Conservation (phyloP, 371 early-diverging fungal species). For the Rhizomucor pusillus region DNA sequence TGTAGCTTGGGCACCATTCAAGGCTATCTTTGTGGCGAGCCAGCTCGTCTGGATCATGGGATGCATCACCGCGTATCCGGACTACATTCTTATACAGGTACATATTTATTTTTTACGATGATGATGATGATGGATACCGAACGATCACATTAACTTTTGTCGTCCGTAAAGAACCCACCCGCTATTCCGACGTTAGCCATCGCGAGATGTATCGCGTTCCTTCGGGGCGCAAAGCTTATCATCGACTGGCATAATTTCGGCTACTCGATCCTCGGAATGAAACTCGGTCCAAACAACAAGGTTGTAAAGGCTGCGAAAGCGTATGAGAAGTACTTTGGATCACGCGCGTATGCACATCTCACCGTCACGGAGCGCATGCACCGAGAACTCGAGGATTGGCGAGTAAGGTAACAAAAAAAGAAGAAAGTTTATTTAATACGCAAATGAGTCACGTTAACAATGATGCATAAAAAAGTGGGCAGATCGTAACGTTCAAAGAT, state of each 20-base stretch:
- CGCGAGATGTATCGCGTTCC: conserved; percentile 59
- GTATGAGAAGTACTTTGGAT: conserved; percentile 78
- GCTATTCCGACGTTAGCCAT: conserved; percentile 89
- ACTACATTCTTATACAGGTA: conserved; percentile 86
- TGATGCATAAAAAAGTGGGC: conserved; percentile 52
- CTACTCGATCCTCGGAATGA: conserved; percentile 79
- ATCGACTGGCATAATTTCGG: conserved; percentile 99
- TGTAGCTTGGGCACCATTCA: conserved; percentile 65
- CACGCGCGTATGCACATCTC: conserved; percentile 75
- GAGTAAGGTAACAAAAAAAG: conserved; percentile 46
- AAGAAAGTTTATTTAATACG: not conserved
- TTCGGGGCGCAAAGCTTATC: conserved; percentile 68
- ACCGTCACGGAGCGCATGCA: conserved; percentile 90
- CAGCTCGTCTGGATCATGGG: conserved; percentile 49
- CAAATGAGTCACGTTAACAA: not conserved
- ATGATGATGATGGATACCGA: no score
- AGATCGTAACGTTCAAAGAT: conserved; percentile 69
- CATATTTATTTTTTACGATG: not conserved
- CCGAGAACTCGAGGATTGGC: conserved; percentile 62
- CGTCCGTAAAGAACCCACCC: conserved; percentile 82
- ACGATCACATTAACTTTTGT: no score
- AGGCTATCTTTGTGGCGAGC: conserved; percentile 46
- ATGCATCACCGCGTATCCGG: conserved; percentile 48
- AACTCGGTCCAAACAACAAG: conserved; percentile 55
- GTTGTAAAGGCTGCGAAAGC: conserved; percentile 62